Conservation (phyloP, 208 protist genomes). For the Trichomonas vaginalis region DNA sequence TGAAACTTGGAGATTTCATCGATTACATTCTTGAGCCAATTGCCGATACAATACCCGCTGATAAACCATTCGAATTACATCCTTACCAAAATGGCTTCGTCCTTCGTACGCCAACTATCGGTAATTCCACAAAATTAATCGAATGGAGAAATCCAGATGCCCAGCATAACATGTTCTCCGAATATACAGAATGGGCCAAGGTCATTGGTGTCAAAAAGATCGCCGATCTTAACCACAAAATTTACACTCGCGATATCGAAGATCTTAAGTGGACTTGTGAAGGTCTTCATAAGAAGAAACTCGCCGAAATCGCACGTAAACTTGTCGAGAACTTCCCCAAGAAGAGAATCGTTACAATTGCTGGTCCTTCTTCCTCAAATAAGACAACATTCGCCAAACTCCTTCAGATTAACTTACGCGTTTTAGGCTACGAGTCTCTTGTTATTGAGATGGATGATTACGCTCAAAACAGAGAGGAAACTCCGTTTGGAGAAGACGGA, state of each 20-base stretch:
- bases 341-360: background rate
- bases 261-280: background rate
- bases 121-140: background rate
- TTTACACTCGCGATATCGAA: background rate
- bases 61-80: background rate
- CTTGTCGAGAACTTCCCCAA: background rate
- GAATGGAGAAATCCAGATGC: background rate
- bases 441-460: conserved; percentile 18
- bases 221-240: background rate
- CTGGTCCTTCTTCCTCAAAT: background rate
- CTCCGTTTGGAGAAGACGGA: background rate
- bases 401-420: background rate
- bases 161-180: background rate
- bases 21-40: background rate
- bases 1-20: background rate
- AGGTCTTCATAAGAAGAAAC: background rate
- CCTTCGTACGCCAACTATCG: background rate
- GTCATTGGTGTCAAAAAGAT: background rate
- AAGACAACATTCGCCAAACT: conserved; percentile 12
- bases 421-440: background rate
- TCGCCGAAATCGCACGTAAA: background rate
- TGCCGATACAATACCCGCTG: background rate
- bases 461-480: background rate
- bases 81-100: background rate
- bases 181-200: background rate